Evolutionary conservation across 106 monocot species (phyloP), one percentile per base, ranked within the genome.

Genomic region (Dactylorhiza incarnata): DNA sequence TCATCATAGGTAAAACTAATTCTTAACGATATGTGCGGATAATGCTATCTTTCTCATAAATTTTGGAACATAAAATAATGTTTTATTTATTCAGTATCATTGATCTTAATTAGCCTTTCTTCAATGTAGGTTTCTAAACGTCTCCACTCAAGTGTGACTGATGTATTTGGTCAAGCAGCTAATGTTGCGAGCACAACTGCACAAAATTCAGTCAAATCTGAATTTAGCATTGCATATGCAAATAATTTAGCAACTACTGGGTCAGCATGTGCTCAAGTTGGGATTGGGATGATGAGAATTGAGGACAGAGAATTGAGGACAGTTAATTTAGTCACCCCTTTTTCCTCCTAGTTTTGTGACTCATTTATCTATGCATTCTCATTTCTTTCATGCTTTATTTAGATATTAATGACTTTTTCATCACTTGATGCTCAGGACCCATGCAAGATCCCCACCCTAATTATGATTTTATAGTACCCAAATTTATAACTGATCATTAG

Each of bases 61-160:
- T 56, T 19, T 56, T 56, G 52, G 10, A 53, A 53, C 10, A 16
- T 53, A 53, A 53, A 59, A 59, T 0, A 59, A 59, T 22, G n/a
- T n/a, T 59, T 37, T 2, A 67, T 29, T 37, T 25, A 8, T 9
- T 61, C n/a, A n/a, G n/a, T 67, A 37, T 9, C 37, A 11, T 29
- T 37, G 16, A 68, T 68, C 4, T 26, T 45, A 13, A 4, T 68
- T 9, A 68, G 17, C 45, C 16, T 68, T 17, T 17, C 9, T 63
- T 81, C 11, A 59, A 75, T 92, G 68, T 74, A 94, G 94, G 86
- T 82, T 45, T 82, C 88, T 26, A 94, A 94, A 74, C 88, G 94
- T 72, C 65, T 79, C 12, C 86, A 83, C 47, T 76, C 83, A 48
- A 81, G 78, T 15, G 72, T 43, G 49, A 37, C 82, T 67, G 92